phyloP scores from a whole-genome alignment of 352 stramenopile species.

The Globisporangium rhizosaccharum region DNA sequence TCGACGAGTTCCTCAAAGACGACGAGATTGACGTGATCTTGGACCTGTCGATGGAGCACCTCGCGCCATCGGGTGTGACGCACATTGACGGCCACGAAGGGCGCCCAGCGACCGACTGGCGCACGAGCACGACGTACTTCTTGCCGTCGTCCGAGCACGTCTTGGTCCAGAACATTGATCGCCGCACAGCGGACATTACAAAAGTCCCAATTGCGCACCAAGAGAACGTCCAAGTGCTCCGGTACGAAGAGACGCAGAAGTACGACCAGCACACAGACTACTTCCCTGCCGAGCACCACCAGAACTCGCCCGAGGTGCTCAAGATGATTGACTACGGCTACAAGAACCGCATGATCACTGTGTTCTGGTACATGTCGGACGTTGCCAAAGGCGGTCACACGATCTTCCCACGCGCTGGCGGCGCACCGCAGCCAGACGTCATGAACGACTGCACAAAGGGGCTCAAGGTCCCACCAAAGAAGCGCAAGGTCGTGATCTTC shows the following conservation, averaged over 20 bases:
- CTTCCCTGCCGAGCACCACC: slow-evolving; percentile 38
- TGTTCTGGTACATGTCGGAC: slow-evolving; percentile 87
- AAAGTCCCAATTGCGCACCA: slow-evolving; percentile 57
- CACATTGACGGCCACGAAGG: slow-evolving; percentile 62
- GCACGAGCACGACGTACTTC: slow-evolving; percentile 77
- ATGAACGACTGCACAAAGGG: slow-evolving; percentile 63
- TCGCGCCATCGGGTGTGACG: slow-evolving; percentile 55
- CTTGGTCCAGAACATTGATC: slow-evolving; percentile 48
- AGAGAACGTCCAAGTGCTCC: slow-evolving; percentile 66
- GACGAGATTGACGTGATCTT: slow-evolving; percentile 74
- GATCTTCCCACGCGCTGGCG: slow-evolving; percentile 59
- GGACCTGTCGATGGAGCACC: slow-evolving; percentile 55
- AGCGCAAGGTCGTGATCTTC: slow-evolving; percentile 77
- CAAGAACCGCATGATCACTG: slow-evolving; percentile 84
- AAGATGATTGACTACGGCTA: slow-evolving; percentile 53
- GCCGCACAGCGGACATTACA: slow-evolving; percentile 51
- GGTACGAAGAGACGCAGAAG: slow-evolving; percentile 67
- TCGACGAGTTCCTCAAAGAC: slow-evolving; percentile 70
- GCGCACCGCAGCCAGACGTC: slow-evolving; percentile 27
- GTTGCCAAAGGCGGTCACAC: slow-evolving; percentile 64
- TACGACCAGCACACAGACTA: slow-evolving; percentile 76
- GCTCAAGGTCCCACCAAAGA: slow-evolving; percentile 55
- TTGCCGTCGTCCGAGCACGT: slow-evolving; percentile 40
- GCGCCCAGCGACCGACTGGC: slow-evolving; percentile 58
- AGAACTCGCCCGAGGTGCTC: slow-evolving; percentile 36